phyloP scores from a whole-genome alignment of 1,284 basidiomycete genomes.

The Amylostereum areolatum region DNA sequence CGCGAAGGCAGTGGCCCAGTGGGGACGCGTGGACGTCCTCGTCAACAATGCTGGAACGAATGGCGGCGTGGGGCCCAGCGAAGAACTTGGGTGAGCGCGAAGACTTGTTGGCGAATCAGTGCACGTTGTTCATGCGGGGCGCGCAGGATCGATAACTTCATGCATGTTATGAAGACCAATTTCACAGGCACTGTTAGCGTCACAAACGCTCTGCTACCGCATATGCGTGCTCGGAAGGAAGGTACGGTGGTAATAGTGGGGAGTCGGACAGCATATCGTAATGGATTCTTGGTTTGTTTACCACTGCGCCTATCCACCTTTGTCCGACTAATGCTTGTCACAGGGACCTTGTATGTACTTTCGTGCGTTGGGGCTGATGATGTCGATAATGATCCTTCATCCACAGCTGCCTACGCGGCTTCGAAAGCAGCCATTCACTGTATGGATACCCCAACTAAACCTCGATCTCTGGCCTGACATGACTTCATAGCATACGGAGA shows the following conservation, averaged over 20 bases:
- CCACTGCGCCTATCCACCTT: no score
- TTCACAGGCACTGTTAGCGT: background rate
- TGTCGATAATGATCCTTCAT: no score
- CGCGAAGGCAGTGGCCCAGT: background rate
- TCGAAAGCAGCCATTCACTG: slow-evolving; percentile 29
- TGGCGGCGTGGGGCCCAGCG: background rate
- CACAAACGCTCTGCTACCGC: background rate
- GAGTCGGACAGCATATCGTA: background rate
- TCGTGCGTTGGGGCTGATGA: no score
- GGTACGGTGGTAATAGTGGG: background rate
- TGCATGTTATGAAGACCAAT: background rate
- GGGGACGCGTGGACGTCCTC: background rate
- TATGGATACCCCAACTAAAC: slow-evolving; percentile 7
- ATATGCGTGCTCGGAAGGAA: background rate
- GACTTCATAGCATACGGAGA: slow-evolving; percentile 21
- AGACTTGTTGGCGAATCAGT: background rate
- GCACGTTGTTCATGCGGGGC: background rate
- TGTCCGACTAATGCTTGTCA: no score
- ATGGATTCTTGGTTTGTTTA: background rate
- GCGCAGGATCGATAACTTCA: background rate
- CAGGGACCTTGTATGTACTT: no score
- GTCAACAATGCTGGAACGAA: background rate
- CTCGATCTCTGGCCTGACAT: background rate
- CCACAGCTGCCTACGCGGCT: slow-evolving; percentile 21
- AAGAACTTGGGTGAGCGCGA: background rate